These are phyloP conservation scores for Amphibolis antarctica DNA, from an alignment of 106 monocot species.

Conservation along the genomic window DNA sequence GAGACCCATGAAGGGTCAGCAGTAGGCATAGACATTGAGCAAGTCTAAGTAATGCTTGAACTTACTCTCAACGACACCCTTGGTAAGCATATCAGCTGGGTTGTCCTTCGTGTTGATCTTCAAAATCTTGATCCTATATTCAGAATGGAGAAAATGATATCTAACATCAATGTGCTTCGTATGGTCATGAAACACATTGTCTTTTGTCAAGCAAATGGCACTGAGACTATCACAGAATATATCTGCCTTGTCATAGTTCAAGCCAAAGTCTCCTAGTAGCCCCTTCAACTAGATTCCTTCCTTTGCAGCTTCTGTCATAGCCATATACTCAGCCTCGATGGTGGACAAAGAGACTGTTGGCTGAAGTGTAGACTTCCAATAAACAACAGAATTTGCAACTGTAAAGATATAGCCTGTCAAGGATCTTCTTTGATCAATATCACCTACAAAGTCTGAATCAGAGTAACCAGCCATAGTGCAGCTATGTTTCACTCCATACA, in stretches of 20 bases:
- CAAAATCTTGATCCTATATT: background rate
- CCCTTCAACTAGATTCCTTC: constrained; percentile 2
- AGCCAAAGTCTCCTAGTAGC: background rate
- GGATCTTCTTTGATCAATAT: background rate
- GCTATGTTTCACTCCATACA: background rate
- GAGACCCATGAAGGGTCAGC: background rate
- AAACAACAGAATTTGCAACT: background rate
- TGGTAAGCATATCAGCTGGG: background rate
- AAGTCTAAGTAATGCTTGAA: background rate
- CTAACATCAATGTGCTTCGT: background rate
- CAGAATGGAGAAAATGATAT: background rate
- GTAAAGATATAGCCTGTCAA: background rate
- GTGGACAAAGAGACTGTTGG: constrained; percentile 1
- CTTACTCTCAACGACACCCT: background rate
- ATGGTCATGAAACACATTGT: too few relatives aligned
- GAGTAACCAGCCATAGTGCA: background rate
- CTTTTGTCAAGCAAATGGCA: background rate
- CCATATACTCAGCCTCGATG: background rate
- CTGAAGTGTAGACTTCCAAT: background rate
- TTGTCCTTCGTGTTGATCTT: background rate
- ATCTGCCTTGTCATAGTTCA: background rate
- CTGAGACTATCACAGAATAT: constrained; percentile 1
- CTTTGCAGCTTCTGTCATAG: background rate
- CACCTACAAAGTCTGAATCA: background rate
- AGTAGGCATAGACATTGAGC: background rate